These are phyloP conservation scores for Apiospora phragmitis DNA, from an alignment of 2,329 filamentous ascomycete genomes.

Conservation along the genomic window DNA sequence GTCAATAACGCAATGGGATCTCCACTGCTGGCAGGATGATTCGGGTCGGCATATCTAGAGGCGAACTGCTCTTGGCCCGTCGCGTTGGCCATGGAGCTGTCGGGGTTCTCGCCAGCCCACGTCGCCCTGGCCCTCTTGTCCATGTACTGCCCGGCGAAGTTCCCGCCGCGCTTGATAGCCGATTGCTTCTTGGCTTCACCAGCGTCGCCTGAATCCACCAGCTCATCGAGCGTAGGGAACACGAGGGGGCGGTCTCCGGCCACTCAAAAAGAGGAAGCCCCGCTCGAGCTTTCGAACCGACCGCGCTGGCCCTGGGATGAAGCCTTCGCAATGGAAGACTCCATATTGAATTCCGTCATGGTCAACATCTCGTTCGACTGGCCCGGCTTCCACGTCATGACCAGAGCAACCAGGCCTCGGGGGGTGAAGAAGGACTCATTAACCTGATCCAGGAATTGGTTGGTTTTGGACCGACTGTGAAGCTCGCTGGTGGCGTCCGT, in stretches of 20 bases:
- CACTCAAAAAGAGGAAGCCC: conserved; percentile 41
- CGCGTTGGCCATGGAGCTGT: conserved; percentile 26
- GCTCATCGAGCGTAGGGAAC: conserved; percentile 44
- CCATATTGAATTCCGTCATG: conserved; percentile 9
- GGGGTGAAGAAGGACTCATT: conserved; percentile 60
- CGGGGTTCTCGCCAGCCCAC: conserved; percentile 46
- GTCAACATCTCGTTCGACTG: conserved; percentile 24
- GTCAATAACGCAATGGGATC: conserved; percentile 27
- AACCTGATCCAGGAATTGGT: conserved; percentile 54
- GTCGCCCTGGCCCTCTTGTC: conserved; percentile 48
- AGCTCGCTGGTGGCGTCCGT: conserved; percentile 42
- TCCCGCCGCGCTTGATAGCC: conserved; percentile 30
- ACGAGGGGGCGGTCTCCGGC: conserved; percentile 49
- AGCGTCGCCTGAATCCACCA: not conserved
- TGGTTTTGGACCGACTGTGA: conserved; percentile 43
- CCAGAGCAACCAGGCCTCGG: conserved; percentile 35
- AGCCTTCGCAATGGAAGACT: not conserved
- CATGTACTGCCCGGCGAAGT: conserved; percentile 46
- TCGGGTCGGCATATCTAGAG: conserved; percentile 29
- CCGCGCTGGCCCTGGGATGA: conserved; percentile 13
- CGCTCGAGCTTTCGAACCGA: conserved; percentile 38
- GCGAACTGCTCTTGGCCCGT: conserved; percentile 24
- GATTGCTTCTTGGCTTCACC: conserved; percentile 22
- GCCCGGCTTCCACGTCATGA: conserved; percentile 54
- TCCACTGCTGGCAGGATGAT: conserved; percentile 27